Conservation (phyloP, 257 asterid species). For the Fraxinus quadrangulata region DNA sequence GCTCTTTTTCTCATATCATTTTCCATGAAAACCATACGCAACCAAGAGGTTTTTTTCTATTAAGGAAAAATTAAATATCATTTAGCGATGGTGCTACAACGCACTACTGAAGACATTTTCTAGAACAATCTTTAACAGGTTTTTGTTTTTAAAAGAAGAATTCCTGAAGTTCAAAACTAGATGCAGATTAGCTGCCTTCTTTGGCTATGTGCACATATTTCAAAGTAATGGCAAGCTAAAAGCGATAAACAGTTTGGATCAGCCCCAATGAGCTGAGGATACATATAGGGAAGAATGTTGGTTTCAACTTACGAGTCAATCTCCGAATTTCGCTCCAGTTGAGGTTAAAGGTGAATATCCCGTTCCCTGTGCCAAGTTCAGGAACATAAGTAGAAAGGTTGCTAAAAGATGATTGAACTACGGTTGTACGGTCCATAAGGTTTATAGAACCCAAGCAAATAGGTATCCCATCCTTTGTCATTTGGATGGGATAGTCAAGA, state of each 20-base stretch:
- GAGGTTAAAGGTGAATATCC: constrained; percentile 65
- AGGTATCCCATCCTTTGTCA: constrained; percentile 71
- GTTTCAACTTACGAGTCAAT: constrained; percentile 57
- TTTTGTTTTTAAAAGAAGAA: no score
- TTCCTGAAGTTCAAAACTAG: no score
- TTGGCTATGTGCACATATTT: no score
- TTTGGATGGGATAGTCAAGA: constrained; percentile 84
- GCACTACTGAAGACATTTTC: no score
- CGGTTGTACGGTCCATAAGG: constrained; percentile 62
- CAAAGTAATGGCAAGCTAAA: no score
- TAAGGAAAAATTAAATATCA: no score
- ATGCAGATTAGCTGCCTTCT: no score
- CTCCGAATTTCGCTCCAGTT: constrained; percentile 72
- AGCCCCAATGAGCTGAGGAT: neutral
- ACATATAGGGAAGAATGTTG: neutral
- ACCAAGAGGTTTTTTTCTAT: no score
- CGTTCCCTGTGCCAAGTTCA: constrained; percentile 45
- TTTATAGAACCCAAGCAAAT: constrained; percentile 85
- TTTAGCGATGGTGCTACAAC: neutral
- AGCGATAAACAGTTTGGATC: no score
- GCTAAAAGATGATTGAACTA: constrained; percentile 47
- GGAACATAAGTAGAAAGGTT: constrained; percentile 40
- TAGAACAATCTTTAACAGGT: no score
- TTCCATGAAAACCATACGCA: no score
- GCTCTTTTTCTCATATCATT: no score